Evolutionary conservation across 2,329 filamentous ascomycete species (phyloP).

Genomic region (Pyrenophora tritici-repentis): DNA sequence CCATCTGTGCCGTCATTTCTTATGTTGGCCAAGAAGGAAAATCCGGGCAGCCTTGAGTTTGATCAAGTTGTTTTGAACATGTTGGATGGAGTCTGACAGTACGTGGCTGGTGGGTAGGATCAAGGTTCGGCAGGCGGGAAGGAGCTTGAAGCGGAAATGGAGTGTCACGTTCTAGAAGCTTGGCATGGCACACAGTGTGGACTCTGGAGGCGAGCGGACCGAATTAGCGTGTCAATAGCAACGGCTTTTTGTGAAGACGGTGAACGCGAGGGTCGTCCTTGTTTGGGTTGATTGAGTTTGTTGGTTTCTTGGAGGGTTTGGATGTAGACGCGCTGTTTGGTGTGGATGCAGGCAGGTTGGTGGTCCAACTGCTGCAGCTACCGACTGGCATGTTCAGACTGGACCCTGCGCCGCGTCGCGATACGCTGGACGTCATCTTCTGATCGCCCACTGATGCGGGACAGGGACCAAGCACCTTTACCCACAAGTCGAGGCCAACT

Average conservation of each 20-base stretch:
- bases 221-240: conserved; percentile 18
- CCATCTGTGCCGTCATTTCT: no score
- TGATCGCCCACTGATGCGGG: conserved; percentile 31
- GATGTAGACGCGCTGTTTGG: no score
- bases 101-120: neutral
- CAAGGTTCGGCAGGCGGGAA: conserved; percentile 9
- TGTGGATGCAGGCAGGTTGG: neutral
- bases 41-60: no score
- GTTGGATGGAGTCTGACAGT: no score
- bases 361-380: conserved; percentile 19
- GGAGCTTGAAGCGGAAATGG: conserved; percentile 5
- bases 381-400: conserved; percentile 23
- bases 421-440: conserved; percentile 31
- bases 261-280: neutral
- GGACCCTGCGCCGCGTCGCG: conserved; percentile 20
- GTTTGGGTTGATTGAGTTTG: neutral
- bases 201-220: conserved; percentile 18
- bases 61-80: no score
- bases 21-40: no score
- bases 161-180: conserved; percentile 22
- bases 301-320: no score
- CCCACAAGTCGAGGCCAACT: conserved; percentile 22
- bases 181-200: conserved; percentile 6
- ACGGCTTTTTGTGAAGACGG: conserved; percentile 11
- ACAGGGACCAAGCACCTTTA: conserved; percentile 26